Conservation (phyloP, 164 flowering plant genomes). For the Stephania cephalantha region DNA sequence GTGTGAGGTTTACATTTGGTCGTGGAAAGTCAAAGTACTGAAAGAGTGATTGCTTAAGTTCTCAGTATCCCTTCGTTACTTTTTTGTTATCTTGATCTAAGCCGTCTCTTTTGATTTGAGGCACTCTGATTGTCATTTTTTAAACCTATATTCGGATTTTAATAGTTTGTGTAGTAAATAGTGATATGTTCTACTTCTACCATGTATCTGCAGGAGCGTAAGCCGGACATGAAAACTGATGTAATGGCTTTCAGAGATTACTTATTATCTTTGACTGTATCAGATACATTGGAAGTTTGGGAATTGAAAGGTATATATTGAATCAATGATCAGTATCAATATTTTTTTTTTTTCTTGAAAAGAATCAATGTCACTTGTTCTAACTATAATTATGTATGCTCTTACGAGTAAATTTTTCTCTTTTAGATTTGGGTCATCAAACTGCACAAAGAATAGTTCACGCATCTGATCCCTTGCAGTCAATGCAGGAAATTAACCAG, state of each 20-base stretch:
- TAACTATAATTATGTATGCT: no score
- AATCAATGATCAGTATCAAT: background rate
- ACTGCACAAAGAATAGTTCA: conserved; percentile 92
- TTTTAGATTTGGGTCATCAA: conserved; percentile 95
- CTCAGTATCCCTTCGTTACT: background rate
- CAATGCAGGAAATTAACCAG: conserved; percentile 95
- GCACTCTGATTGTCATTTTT: background rate
- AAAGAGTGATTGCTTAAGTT: background rate
- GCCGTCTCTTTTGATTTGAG: background rate
- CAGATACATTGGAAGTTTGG: conserved; percentile 96
- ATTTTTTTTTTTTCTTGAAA: no score
- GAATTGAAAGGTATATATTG: conserved; percentile 67
- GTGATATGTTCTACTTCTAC: background rate
- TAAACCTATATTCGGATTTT: no score
- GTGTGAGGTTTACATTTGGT: background rate
- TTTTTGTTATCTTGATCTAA: background rate
- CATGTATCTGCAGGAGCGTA: conserved; percentile 63
- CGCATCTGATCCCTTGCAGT: conserved; percentile 89
- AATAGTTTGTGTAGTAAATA: background rate
- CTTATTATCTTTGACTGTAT: conserved; percentile 76
- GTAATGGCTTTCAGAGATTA: conserved; percentile 87
- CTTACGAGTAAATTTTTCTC: background rate
- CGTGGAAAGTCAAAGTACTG: background rate
- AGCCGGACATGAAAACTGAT: conserved; percentile 74
- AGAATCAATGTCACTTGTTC: background rate